These are phyloP conservation scores for Blastobotrys capitulatus DNA, from an alignment of 1,139 yeast species.

Conservation along the genomic window DNA sequence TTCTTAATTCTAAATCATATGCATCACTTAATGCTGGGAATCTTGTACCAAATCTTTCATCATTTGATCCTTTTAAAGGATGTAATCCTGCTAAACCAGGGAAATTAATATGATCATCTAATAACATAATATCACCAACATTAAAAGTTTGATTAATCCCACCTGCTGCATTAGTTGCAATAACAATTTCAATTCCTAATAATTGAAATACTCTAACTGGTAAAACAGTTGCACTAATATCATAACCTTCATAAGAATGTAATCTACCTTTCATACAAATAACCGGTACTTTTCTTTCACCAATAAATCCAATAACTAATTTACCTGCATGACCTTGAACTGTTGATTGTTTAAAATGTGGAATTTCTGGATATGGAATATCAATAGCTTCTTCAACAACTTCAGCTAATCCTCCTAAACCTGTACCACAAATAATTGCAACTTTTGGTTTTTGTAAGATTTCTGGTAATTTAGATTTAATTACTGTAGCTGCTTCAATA, in stretches of 20 bases:
- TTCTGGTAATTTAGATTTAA: conserved; percentile 25
- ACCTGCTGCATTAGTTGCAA: conserved; percentile 94
- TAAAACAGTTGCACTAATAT: conserved; percentile 72
- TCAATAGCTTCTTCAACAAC: conserved; percentile 43
- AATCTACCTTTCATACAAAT: conserved; percentile 91
- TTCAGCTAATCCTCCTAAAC: conserved; percentile 84
- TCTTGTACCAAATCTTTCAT: conserved; percentile 75
- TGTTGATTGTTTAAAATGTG: conserved; percentile 76
- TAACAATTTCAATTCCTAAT: conserved; percentile 54
- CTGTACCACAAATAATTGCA: conserved; percentile 90
- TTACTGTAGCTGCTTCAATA: conserved; percentile 22
- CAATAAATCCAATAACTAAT: conserved; percentile 72
- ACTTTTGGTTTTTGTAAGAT: conserved; percentile 38
- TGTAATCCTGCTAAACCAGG: conserved; percentile 89
- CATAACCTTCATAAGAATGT: conserved; percentile 89
- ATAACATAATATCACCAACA: conserved; percentile 88
- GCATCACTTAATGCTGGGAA: conserved; percentile 89
- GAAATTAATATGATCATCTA: conserved; percentile 80
- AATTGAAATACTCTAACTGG: conserved; percentile 73
- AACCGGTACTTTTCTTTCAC: conserved; percentile 65
- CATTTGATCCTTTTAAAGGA: conserved; percentile 84
- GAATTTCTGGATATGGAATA: conserved; percentile 63
- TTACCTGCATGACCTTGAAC: conserved; percentile 85
- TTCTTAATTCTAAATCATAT: conserved; percentile 67
- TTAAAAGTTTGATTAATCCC: conserved; percentile 61